phyloP scores from a whole-genome alignment of 2,329 filamentous ascomycete species.

The Aspergillus nomiae region DNA sequence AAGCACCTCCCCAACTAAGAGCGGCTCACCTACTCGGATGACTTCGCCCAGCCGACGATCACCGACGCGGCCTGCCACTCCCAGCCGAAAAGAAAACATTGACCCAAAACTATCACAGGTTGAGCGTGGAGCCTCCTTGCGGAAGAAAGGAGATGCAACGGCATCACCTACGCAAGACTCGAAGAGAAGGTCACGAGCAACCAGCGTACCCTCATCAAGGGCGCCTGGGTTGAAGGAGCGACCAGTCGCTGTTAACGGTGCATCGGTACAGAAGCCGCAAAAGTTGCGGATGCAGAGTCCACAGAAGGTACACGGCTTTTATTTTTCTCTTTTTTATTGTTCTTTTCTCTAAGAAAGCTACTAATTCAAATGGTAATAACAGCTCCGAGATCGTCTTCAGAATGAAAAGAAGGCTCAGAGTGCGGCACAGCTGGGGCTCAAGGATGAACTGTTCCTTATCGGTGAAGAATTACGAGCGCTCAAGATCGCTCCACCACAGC shows the following conservation, averaged over 20 bases:
- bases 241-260: conserved; percentile 29
- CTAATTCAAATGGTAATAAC: neutral
- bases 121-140: conserved; percentile 31
- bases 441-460: conserved; percentile 77
- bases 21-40: conserved; percentile 30
- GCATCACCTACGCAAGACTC: conserved; percentile 38
- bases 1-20: conserved; percentile 35
- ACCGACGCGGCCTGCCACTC: conserved; percentile 35
- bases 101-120: conserved; percentile 35
- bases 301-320: conserved; percentile 50
- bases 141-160: conserved; percentile 35
- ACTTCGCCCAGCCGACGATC: conserved; percentile 36
- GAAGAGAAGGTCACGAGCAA: conserved; percentile 50
- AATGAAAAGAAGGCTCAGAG: conserved; percentile 75
- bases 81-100: conserved; percentile 44
- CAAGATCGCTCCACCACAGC: conserved; percentile 34
- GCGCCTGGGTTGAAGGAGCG: conserved; percentile 37
- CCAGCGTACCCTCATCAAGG: conserved; percentile 53
- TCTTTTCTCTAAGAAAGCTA: neutral
- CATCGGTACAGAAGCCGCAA: conserved; percentile 68
- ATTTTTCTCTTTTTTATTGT: conserved; percentile 1
- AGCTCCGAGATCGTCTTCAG: conserved; percentile 77
- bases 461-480: conserved; percentile 71
- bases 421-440: conserved; percentile 68
- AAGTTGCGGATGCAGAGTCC: conserved; percentile 69